phyloP scores from a whole-genome alignment of 768 basidiomycete genomes.

The Naganishia antarctica region DNA sequence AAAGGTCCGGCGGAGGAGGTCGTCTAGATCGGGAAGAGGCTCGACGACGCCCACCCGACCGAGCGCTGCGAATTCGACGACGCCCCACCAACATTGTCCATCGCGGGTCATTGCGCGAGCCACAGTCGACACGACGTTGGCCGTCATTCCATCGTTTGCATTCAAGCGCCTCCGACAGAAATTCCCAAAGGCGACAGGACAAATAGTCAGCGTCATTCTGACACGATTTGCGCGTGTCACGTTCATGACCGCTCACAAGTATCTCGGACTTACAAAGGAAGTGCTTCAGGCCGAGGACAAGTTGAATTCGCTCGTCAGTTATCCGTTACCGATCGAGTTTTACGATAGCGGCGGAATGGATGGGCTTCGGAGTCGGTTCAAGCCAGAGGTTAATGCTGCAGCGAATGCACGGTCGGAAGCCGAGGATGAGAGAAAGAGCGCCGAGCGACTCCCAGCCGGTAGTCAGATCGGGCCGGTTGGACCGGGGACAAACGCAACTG shows the following conservation, averaged over 20 bases:
- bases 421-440: not conserved
- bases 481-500: not conserved
- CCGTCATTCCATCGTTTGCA: conserved; percentile 98
- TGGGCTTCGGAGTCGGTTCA: conserved; percentile 84
- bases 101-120: conserved; percentile 68
- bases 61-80: not conserved
- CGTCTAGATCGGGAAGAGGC: too few species aligned
- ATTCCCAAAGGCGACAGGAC: conserved; percentile 93
- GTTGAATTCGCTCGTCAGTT: conserved; percentile 93
- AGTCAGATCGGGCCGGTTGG: too few species aligned
- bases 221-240: conserved; percentile 96
- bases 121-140: conserved; percentile 86
- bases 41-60: too few species aligned
- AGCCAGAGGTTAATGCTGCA: conserved; percentile 41
- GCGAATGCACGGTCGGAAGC: not conserved
- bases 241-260: conserved; percentile 90
- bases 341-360: conserved; percentile 89
- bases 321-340: conserved; percentile 84
- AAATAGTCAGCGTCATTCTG: conserved; percentile 87
- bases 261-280: conserved; percentile 88
- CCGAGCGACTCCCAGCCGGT: too few species aligned
- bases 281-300: conserved; percentile 94
- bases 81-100: not conserved
- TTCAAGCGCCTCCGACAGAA: conserved; percentile 90
- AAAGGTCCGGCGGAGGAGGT: not conserved